phyloP scores from a whole-genome alignment of 2,329 filamentous ascomycete species.

The Stachybotrys chlorohalonatus region DNA sequence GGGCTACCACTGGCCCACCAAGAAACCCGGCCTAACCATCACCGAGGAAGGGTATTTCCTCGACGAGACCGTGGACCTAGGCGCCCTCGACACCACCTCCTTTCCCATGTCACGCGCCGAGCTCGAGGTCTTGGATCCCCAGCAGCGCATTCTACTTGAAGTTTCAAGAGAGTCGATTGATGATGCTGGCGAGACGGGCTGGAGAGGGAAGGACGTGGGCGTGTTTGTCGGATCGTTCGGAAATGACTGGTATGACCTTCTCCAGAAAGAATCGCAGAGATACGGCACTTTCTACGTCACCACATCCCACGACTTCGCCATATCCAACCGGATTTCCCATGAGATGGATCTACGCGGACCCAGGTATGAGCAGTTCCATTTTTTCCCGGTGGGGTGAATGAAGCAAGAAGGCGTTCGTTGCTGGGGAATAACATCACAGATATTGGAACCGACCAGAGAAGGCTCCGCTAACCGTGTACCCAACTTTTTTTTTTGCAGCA shows the following conservation, averaged over 20 bases:
- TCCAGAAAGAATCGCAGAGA: slow-evolving; percentile 10
- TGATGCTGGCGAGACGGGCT: slow-evolving; percentile 19
- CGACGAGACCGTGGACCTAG: slow-evolving; percentile 14
- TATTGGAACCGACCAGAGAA: not conserved
- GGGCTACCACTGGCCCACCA: slow-evolving; percentile 5
- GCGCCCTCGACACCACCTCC: slow-evolving; percentile 14
- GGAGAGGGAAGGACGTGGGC: slow-evolving; percentile 20
- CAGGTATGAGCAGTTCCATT: slow-evolving; percentile 13
- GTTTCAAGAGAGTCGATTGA: slow-evolving; percentile 25
- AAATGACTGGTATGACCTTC: slow-evolving; percentile 20
- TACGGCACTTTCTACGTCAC: slow-evolving; percentile 11
- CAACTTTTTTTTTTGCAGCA: slow-evolving; percentile 10
- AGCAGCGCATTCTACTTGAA: slow-evolving; percentile 26
- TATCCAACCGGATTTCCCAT: slow-evolving; percentile 21
- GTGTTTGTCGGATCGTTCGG: slow-evolving; percentile 24
- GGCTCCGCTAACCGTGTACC: not conserved
- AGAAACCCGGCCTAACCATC: slow-evolving; percentile 10
- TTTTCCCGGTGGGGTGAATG: not conserved
- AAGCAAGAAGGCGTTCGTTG: not conserved
- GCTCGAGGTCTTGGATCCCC: slow-evolving; percentile 23
- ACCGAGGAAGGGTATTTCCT: slow-evolving; percentile 19
- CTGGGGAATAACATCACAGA: not conserved
- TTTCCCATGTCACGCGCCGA: slow-evolving; percentile 17
- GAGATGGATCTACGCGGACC: slow-evolving; percentile 38
- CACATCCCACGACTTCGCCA: slow-evolving; percentile 12